Evolutionary conservation across 2,329 filamentous ascomycete species (phyloP).

Genomic region (Botrytis sinoallii): DNA sequence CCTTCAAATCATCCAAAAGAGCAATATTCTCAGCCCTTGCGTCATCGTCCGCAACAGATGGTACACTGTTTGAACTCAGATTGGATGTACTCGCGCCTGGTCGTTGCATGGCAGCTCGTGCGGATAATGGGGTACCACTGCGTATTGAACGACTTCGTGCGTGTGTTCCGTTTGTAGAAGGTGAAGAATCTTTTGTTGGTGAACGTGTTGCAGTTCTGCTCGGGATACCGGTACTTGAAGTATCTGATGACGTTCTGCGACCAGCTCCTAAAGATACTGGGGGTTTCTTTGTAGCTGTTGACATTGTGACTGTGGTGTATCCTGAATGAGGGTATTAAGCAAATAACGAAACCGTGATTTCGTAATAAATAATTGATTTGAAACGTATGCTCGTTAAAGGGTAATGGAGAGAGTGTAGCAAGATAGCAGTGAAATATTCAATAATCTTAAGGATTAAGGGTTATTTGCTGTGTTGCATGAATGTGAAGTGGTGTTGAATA

Average conservation of each 20-base stretch:
- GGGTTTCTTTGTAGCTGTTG: conserved; percentile 44
- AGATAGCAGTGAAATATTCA: not conserved
- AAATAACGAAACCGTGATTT: not conserved
- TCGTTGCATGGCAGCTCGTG: conserved; percentile 66
- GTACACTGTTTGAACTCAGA: conserved; percentile 32
- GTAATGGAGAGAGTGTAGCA: not conserved
- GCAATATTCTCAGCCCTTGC: conserved; percentile 76
- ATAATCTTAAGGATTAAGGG: not conserved
- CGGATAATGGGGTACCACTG: conserved; percentile 64
- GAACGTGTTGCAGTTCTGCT: conserved; percentile 29
- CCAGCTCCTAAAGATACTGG: conserved; percentile 27
- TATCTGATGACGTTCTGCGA: conserved; percentile 35
- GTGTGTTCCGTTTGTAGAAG: conserved; percentile 36
- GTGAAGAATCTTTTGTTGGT: conserved; percentile 31
- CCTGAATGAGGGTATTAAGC: not conserved
- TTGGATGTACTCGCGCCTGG: conserved; percentile 41
- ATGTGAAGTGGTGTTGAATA: not conserved
- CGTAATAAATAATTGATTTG: conserved; percentile 6
- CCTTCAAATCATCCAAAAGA: conserved; percentile 78
- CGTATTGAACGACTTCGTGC: conserved; percentile 64
- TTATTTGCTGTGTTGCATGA: conserved; percentile 5
- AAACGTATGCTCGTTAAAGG: not conserved
- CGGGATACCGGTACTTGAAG: conserved; percentile 21
- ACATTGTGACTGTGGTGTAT: conserved; percentile 37
- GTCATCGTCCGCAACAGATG: conserved; percentile 61